Evolutionary conservation across 2,329 filamentous ascomycete genomes (phyloP), one percentile per base, ranked within the genome.

Genomic region (Fusarium albidum): DNA sequence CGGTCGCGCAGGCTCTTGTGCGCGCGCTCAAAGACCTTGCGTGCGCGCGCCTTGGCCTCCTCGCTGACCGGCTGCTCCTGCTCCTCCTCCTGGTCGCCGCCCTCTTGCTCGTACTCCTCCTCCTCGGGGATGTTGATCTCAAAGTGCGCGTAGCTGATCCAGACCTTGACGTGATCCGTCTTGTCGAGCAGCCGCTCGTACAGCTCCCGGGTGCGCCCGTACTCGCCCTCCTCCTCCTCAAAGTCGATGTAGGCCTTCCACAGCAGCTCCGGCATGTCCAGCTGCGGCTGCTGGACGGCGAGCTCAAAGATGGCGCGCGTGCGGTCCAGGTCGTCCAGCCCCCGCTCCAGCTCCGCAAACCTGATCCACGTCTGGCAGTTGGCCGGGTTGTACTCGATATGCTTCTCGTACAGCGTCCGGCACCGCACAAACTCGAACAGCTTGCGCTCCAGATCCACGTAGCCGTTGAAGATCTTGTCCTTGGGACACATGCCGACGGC

Each of bases 171-270:
- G 70, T 99, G 95, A 69, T 95, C 89, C n/a, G 95, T 96, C 85
- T 96, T 97, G 68, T 91, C 82, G 35, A 99, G 82, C 11, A 99
- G 82, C 8, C 94, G 86, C 77, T 98, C 94, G 76, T 98, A 99
- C 37, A 99, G 79, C 4, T 79, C 78, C 41, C 95, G 83, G 5
- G 92, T 92, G 41, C 87, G 82, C 46, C 92, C 91, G 73, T 94
- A 97, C 73, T 97, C 92, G 68, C 88, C 91, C 73, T 96, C 92
- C 67, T 96, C 92, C 70, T 98, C 94, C 75, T 99, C 95, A 69
- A 98, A 98, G 73, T 99, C 95, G 66, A 99, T 98, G 73, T 96
- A 99, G 2, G 92, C 87, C 77, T 98, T 98, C 95, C 95, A 99
- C 2, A 98, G 80, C 44, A 98, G 80, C 76, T 99, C 95, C 0